phyloP scores from a whole-genome alignment of 345 rosid species.

The Carallia pectinifolia region DNA sequence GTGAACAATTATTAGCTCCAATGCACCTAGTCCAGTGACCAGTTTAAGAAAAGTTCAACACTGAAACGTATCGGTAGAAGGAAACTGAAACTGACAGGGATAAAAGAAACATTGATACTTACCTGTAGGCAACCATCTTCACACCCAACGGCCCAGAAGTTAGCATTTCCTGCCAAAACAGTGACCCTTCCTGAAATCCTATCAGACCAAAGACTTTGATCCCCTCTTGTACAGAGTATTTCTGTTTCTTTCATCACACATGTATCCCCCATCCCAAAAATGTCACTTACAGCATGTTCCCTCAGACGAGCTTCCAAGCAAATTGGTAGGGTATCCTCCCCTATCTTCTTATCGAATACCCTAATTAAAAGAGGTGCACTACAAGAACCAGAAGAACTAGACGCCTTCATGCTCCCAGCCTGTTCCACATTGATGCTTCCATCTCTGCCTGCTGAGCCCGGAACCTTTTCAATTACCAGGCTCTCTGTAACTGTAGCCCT shows the following conservation, averaged over 20 bases:
- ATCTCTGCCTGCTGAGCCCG: constrained; percentile 47
- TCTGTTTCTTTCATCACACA: constrained; percentile 80
- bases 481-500: constrained; percentile 71
- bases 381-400: constrained; percentile 38
- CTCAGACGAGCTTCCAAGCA: constrained; percentile 89
- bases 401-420: constrained; percentile 53
- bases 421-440: constrained; percentile 56
- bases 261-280: constrained; percentile 63
- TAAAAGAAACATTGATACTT: constrained; percentile 1
- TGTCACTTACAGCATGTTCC: constrained; percentile 76
- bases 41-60: neutral
- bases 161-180: constrained; percentile 93
- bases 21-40: neutral
- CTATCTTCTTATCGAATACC: constrained; percentile 82
- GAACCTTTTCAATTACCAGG: constrained; percentile 85
- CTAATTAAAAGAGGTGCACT: constrained; percentile 51
- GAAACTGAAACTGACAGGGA: neutral
- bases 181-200: constrained; percentile 84
- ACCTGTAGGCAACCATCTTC: constrained; percentile 98
- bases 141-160: constrained; percentile 98
- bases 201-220: constrained; percentile 85
- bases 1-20: too few species aligned
- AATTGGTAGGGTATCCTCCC: constrained; percentile 58
- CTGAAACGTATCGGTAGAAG: neutral
- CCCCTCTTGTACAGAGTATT: constrained; percentile 67